These are phyloP conservation scores for Aspergillus japonicus DNA, from an alignment of 2,329 filamentous ascomycete species.

Conservation along the genomic window DNA sequence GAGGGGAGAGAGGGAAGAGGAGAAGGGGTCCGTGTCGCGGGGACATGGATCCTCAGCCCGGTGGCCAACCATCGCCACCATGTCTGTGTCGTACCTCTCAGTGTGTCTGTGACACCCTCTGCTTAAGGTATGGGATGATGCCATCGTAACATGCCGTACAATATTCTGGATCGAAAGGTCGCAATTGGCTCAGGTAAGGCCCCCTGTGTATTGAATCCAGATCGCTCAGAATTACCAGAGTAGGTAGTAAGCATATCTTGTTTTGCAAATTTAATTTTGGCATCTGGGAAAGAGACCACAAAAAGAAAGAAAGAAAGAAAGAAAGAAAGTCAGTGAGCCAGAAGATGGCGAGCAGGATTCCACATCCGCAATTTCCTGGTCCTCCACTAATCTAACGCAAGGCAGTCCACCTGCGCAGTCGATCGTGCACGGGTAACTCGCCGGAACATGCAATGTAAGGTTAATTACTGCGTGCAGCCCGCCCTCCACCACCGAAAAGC, in stretches of 20 bases:
- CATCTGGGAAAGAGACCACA: too few relatives aligned
- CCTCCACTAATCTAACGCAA: background rate
- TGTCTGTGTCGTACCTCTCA: background rate
- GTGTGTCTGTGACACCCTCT: background rate
- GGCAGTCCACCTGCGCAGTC: constrained; percentile 15
- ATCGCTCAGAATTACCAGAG: background rate
- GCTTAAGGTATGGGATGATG: background rate
- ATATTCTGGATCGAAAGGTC: background rate
- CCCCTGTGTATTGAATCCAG: background rate
- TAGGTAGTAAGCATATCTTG: too few relatives aligned
- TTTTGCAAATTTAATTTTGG: too few relatives aligned
- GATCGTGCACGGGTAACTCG: constrained; percentile 22
- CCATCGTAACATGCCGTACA: background rate
- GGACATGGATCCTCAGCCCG: background rate
- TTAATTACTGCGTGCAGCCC: constrained; percentile 27
- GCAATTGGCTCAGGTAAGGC: background rate
- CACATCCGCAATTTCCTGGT: background rate
- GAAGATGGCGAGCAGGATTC: background rate
- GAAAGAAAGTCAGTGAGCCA: too few relatives aligned
- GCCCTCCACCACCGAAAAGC: background rate
- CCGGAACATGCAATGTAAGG: constrained; percentile 28
- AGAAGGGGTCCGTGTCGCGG: constrained; percentile 6
- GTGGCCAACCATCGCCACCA: background rate
- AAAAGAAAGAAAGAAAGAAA: too few relatives aligned
- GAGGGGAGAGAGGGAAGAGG: background rate